Evolutionary conservation across 768 basidiomycete species (phyloP).

Genomic region (Phaeotremella fagi): DNA sequence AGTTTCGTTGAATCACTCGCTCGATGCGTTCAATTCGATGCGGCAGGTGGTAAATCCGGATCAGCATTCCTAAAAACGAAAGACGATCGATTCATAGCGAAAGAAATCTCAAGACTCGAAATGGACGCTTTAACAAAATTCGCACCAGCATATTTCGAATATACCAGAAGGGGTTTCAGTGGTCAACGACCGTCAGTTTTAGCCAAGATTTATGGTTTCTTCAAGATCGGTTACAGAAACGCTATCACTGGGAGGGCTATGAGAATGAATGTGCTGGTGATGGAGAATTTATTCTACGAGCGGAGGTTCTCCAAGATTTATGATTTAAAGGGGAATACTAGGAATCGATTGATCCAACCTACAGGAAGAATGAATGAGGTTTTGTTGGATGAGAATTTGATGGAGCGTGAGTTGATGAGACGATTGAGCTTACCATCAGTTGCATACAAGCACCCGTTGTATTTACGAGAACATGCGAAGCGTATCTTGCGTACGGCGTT

Average conservation of each 20-base stretch:
- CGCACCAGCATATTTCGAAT: conserved; percentile 95
- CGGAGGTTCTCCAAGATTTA: conserved; percentile 91
- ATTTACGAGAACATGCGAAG: conserved; percentile 93
- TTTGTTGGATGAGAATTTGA: conserved; percentile 46
- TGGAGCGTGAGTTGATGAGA: conserved; percentile 13
- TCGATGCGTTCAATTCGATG: conserved; percentile 92
- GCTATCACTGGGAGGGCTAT: conserved; percentile 74
- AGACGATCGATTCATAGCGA: conserved; percentile 98
- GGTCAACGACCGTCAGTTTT: conserved; percentile 89
- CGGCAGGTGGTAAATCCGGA: conserved; percentile 91
- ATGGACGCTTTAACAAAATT: conserved; percentile 94
- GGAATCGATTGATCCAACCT: conserved; percentile 86
- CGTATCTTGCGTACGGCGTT: conserved; percentile 83
- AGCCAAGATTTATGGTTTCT: conserved; percentile 95
- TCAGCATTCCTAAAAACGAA: conserved; percentile 93
- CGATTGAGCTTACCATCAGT: conserved; percentile 58
- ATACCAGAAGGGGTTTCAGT: conserved; percentile 89
- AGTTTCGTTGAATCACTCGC: conserved; percentile 91
- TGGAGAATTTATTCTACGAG: conserved; percentile 90
- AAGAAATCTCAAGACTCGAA: conserved; percentile 85
- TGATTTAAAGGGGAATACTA: conserved; percentile 91
- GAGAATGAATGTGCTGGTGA: conserved; percentile 91
- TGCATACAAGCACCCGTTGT: conserved; percentile 81
- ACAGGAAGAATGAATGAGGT: conserved; percentile 91
- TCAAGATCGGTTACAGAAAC: conserved; percentile 85